Percentiles rank a stretch among this genome's conserved stretches.
These are phyloP conservation scores for Trifolium repens DNA, from an alignment of 306 rosid genomes.

Conservation along the genomic window DNA sequence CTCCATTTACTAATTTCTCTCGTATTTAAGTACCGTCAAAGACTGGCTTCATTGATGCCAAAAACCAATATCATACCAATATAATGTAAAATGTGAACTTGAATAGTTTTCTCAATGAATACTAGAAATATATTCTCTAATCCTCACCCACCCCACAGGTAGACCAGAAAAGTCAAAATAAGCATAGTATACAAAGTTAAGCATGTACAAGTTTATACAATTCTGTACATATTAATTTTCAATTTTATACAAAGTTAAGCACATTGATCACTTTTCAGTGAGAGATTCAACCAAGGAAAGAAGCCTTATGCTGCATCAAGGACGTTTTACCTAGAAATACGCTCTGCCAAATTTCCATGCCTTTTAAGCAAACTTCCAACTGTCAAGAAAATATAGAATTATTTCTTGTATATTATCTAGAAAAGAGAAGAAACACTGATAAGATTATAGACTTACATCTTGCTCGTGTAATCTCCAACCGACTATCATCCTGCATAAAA, in stretches of 20 bases:
- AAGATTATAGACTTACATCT: conserved; percentile 61
- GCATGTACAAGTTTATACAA: conserved; percentile 32
- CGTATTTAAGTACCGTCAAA: neutral
- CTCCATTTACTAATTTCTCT: conserved; percentile 19
- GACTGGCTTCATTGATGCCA: conserved; percentile 8
- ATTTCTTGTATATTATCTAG: conserved; percentile 28
- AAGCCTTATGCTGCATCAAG: conserved; percentile 10
- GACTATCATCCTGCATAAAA: conserved; percentile 73
- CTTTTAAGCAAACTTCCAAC: conserved; percentile 79
- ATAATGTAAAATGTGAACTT: conserved; percentile 16
- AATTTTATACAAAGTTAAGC: neutral
- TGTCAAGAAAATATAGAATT: conserved; percentile 50
- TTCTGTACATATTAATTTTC: conserved; percentile 4
- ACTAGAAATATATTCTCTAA: conserved; percentile 23
- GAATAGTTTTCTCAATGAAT: neutral
- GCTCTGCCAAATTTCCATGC: conserved; percentile 83
- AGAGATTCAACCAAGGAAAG: conserved; percentile 30
- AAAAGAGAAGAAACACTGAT: conserved; percentile 8
- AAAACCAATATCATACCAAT: neutral
- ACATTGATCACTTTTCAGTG: neutral
- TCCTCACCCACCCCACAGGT: conserved; percentile 12
- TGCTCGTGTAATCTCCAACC: conserved; percentile 77
- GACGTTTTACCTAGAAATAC: conserved; percentile 71
- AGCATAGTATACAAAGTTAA: conserved; percentile 23
- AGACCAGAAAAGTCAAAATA: conserved; percentile 17